Evolutionary conservation across 169 alveolate species (phyloP).

Genomic region (Neospora caninum): DNA sequence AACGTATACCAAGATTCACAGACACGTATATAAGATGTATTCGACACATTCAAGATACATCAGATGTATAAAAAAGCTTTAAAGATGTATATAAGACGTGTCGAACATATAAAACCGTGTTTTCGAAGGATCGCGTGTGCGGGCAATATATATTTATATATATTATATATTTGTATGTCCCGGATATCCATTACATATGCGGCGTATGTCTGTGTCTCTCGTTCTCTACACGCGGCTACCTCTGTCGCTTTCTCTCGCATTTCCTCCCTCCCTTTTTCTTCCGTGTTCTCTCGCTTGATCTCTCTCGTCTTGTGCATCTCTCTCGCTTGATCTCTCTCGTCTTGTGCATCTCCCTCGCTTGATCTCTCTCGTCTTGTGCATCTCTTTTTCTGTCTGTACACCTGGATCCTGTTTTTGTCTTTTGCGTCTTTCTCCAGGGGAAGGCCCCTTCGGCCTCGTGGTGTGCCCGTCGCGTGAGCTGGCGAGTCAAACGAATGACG

Average conservation of each 20-base stretch:
- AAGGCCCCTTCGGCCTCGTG: conserved; percentile 93
- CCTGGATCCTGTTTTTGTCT: background rate
- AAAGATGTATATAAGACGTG: too few species aligned
- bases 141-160: background rate
- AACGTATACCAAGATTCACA: too few species aligned
- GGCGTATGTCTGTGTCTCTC: too few species aligned
- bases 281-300: background rate
- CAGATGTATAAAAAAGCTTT: too few species aligned
- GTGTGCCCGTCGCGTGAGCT: conserved; percentile 95
- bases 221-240: too few species aligned
- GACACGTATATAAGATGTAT: too few species aligned
- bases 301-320: background rate
- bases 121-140: too few species aligned
- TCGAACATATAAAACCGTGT: too few species aligned
- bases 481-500: conserved; percentile 92
- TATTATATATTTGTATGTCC: too few species aligned
- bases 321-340: background rate
- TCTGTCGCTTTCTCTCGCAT: background rate
- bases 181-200: too few species aligned
- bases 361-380: background rate
- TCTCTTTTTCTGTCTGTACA: background rate
- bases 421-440: conserved; percentile 75
- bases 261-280: too few species aligned
- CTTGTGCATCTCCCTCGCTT: background rate
- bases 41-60: too few species aligned